Evolutionary conservation across 202 grass and related monocot species (phyloP), one percentile per base, ranked within the genome.

Genomic region (Tripidium arundinaceum): DNA sequence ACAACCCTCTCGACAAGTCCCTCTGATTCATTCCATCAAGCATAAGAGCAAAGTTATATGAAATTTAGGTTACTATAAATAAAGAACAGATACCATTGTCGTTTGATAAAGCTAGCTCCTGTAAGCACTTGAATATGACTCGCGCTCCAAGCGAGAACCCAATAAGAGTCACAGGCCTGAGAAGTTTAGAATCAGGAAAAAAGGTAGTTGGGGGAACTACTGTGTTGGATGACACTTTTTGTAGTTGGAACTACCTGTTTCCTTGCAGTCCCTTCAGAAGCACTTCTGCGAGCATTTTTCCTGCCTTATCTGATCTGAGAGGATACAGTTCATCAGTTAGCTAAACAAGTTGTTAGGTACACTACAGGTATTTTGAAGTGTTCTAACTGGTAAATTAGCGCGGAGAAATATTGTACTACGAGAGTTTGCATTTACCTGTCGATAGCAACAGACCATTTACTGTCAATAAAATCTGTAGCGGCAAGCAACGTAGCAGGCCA

Each of bases 381-480:
- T 45, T 46, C 2, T 24, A 68, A 27, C 76, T 55, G 21, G 21
- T 2, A 8, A 66, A 13, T 79, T 36, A 57, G 25, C 29, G 7
- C 0, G 4, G 4, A 16, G 19, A 80, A 54, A 63, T 3, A 31
- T 29, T 21, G 15, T 24, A 31, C 29, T 31, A 68, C 16, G 24
- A 41, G 50, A 76, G 24, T 74, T 79, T 82, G 77, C 45, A 83
- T 25, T n/a, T 67, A 97, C 94, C 94, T 97, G 39, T 97, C 89
- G 54, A 97, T 97, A 85, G 94, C 91, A 83, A 97, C 79, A 7
- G 89, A 87, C 91, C 94, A 97, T 90, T 97, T 97, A 82, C 94
- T 97, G 74, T 97, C 94, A 62, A 97, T 97, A 52, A 91, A 94
- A 90, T 97, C 91, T 33, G 89, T 89, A 79, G 94, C 94, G 22